Percentiles rank a stretch among this genome's conserved stretches.
phyloP scores from a whole-genome alignment of 495 filamentous ascomycete species.

The Penicillium tannophilum region DNA sequence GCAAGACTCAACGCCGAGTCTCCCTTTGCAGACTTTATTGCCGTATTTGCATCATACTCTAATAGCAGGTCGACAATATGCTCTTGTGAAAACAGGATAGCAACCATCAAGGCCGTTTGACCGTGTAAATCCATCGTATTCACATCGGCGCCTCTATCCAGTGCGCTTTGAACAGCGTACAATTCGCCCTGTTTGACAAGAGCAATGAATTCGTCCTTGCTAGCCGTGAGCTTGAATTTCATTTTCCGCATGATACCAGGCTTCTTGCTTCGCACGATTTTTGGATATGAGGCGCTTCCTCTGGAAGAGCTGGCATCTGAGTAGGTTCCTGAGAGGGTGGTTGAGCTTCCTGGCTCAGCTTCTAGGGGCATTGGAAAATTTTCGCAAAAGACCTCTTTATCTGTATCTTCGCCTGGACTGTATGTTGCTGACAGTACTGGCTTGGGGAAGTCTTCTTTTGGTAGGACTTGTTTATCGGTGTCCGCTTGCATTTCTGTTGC shows the following conservation, averaged over 20 bases:
- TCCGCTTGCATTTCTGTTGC: constrained; percentile 4
- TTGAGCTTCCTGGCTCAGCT: neutral
- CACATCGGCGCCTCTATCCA: constrained; percentile 42
- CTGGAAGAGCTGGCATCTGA: constrained; percentile 8
- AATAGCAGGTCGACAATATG: constrained; percentile 29
- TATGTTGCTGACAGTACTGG: constrained; percentile 9
- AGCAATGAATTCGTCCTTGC: constrained; percentile 17
- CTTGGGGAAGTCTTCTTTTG: constrained; percentile 11
- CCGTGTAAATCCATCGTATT: constrained; percentile 33
- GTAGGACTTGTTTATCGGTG: constrained; percentile 9
- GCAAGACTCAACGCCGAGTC: constrained; percentile 38
- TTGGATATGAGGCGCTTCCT: constrained; percentile 3
- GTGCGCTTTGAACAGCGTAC: constrained; percentile 9
- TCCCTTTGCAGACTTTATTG: constrained; percentile 18
- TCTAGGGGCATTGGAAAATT: constrained; percentile 3
- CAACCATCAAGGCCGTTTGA: constrained; percentile 43
- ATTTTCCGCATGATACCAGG: constrained; percentile 19
- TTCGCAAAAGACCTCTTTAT: constrained; percentile 9
- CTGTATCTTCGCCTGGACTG: neutral
- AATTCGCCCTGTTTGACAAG: constrained; percentile 11
- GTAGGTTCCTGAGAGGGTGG: neutral
- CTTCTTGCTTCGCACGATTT: constrained; percentile 6
- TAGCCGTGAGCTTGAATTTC: constrained; percentile 13
- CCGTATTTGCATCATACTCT: constrained; percentile 27
- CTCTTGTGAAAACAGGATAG: constrained; percentile 22